Evolutionary conservation across 129 eudicot species (phyloP), one percentile per base, ranked within the genome.

Genomic region (Lactuca sativa): DNA sequence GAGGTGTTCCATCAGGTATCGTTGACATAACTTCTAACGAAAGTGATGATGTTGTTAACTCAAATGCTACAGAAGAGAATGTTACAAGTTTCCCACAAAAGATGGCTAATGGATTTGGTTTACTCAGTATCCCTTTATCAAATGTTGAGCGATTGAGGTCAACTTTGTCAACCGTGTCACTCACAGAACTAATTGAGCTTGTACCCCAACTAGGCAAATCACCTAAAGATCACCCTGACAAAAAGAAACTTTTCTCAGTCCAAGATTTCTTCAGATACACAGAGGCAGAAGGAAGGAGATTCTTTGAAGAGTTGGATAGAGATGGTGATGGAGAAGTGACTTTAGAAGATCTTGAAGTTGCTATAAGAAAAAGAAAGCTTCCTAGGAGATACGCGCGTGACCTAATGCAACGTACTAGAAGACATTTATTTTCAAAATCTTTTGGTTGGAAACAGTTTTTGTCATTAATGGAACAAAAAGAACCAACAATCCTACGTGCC

Each of bases 381-480:
- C 99, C 99, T 47, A 78, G 83, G 40, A 81, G 89, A 85, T 93
- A 93, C 73, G 99, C 99, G 55, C 81, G 68, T 69, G 99, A 93
- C 48, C 70, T 93, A 62, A 84, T 93, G 92, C 86, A 85, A 41
- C 97, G 99, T 38, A 76, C 97, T 21, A 83, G 88, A 76, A 73
- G 99, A 67, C 95, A 90, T 74, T 74, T 93, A 56, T 93, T 93
- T 77, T 86, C 99, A 13, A 93, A 93, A 73, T 93, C 99, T 2
- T 89, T 93, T 74, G 99, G 99, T 56, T 90, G 96, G 99, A 87
- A 87, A 72, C 97, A 93, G 77, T 93, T 93, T 70, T 67, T 87
- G 74, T 83, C 92, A 68, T 81, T 93, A 65, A 93, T 93, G 99
- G 99, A 93, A 75, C 99, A 93, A 77, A 93, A 86, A 64, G 99